Evolutionary conservation across 2,329 filamentous ascomycete species (phyloP), one percentile per base, ranked within the genome.

Genomic region (Colletotrichum tropicicola): DNA sequence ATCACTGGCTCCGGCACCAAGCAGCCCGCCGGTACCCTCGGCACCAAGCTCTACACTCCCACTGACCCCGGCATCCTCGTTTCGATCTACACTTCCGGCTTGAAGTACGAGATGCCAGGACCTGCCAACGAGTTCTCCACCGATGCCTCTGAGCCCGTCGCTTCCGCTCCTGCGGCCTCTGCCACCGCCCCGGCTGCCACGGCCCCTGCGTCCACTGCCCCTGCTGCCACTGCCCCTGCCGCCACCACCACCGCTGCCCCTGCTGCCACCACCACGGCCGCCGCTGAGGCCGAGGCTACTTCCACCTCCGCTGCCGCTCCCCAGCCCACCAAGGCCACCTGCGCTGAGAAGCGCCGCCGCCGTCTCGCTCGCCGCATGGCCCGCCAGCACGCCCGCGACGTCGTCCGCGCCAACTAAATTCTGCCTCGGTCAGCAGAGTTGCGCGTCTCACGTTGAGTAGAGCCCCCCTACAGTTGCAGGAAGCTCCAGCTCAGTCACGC

Each of bases 1-100:
- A 77, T 85, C 51, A 79, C 76, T 48, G 82, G 83, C 41, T 72
- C 75, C 47, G 78, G 79, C 25, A 68, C 71, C 0, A 66, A 66
- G 9, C 62, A 64, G 8, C 70, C 76, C 27, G 72, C 68, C 23
- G 73, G 74, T 8, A 72, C 77, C 53, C 72, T 73, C 37, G 77
- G 76, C 13, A 78, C 75, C 3, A 71, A 71, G 28, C 75, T 78
- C 59, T 81, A 81, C 72, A 74, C 70, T 4, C 61, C 72, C 15
- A 51, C 64, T 4, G 78, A 79, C 55, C 70, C 77, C 13, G 76
- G 76, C 28, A 74, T 78, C 45, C 70, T 73, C 5, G 74, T 79
- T 69, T 77, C 76, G 71, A 71, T 78, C 49, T 79, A 77, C 70
- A 56, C 59, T 5, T 13, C 32, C 41, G 19, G 64, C 10, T 73